These are phyloP conservation scores for Exophiala mesophila DNA, from an alignment of 2,329 filamentous ascomycete species.

Conservation along the genomic window DNA sequence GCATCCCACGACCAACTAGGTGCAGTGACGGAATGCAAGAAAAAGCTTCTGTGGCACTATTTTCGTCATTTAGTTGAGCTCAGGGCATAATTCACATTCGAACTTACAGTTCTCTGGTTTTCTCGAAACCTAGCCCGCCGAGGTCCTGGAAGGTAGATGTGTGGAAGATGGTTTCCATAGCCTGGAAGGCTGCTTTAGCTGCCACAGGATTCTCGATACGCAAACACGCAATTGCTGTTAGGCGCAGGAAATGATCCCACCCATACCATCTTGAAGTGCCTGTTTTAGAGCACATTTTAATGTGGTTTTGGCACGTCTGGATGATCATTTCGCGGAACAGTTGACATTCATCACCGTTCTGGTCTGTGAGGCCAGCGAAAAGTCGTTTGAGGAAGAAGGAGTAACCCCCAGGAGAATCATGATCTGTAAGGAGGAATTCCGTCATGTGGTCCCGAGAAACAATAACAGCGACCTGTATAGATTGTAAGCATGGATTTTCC, in stretches of 20 bases:
- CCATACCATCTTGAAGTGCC: conserved; percentile 3
- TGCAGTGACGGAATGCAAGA: conserved; percentile 7
- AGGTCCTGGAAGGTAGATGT: conserved; percentile 2
- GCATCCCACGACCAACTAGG: conserved; percentile 7
- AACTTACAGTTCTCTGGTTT: conserved; percentile 3
- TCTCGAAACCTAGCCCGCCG: conserved; percentile 1
- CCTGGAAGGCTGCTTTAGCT: not conserved
- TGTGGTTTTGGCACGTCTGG: conserved; percentile 5
- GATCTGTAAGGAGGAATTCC: not conserved
- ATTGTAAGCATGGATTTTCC: conserved; percentile 5
- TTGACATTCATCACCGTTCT: conserved; percentile 1
- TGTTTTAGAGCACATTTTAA: conserved; percentile 1
- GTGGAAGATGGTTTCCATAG: conserved; percentile 1
- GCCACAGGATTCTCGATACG: not conserved
- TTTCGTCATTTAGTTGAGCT: not conserved
- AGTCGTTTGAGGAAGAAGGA: not conserved
- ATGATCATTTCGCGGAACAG: conserved; percentile 8
- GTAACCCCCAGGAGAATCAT: not conserved
- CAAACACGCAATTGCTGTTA: conserved; percentile 3
- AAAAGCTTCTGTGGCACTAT: conserved; percentile 1
- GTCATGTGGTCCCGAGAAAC: conserved; percentile 3
- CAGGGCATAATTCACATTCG: not conserved
- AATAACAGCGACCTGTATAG: conserved; percentile 9
- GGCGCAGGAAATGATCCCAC: conserved; percentile 6
- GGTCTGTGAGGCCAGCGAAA: not conserved